Evolutionary conservation across 2,329 filamentous ascomycete genomes (phyloP).

Genomic region (Penicillium verrucosum): DNA sequence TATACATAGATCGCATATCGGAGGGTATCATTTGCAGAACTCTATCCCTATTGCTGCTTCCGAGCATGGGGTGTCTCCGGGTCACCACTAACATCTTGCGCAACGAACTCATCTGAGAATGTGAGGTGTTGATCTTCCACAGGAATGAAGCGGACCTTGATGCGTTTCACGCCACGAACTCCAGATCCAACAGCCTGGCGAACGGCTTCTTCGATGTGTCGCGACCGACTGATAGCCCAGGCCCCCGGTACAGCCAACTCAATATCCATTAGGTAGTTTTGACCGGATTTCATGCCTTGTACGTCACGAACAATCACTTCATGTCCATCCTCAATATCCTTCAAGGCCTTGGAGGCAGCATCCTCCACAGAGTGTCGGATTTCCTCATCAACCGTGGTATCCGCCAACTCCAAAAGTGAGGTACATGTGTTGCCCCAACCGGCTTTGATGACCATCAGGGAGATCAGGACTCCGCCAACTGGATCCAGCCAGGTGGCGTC

Average conservation of each 20-base stretch:
- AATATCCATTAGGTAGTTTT: conserved; percentile 91
- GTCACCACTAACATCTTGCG: conserved; percentile 55
- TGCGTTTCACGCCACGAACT: conserved; percentile 77
- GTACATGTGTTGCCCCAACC: conserved; percentile 81
- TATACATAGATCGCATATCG: conserved; percentile 12
- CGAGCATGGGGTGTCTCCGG: conserved; percentile 56
- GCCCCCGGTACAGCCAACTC: conserved; percentile 74
- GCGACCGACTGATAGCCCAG: conserved; percentile 71
- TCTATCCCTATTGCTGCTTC: conserved; percentile 7
- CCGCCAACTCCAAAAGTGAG: conserved; percentile 84
- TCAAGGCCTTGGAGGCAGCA: conserved; percentile 60
- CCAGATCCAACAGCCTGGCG: conserved; percentile 69
- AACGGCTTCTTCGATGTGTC: conserved; percentile 68
- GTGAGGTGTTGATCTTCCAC: conserved; percentile 57
- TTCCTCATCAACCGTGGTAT: conserved; percentile 82
- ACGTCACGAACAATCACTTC: conserved; percentile 71
- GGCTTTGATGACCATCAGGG: conserved; percentile 86
- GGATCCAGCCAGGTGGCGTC: conserved; percentile 92
- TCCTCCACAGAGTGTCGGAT: conserved; percentile 69
- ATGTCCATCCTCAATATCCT: conserved; percentile 52
- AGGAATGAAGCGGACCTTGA: conserved; percentile 79
- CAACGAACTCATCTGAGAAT: conserved; percentile 77
- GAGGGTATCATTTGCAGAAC: conserved; percentile 18
- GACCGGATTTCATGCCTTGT: conserved; percentile 89
- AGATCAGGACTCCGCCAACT: conserved; percentile 88